Evolutionary conservation across 306 rosid genomes (phyloP).

Genomic region (Trifolium pratense): DNA sequence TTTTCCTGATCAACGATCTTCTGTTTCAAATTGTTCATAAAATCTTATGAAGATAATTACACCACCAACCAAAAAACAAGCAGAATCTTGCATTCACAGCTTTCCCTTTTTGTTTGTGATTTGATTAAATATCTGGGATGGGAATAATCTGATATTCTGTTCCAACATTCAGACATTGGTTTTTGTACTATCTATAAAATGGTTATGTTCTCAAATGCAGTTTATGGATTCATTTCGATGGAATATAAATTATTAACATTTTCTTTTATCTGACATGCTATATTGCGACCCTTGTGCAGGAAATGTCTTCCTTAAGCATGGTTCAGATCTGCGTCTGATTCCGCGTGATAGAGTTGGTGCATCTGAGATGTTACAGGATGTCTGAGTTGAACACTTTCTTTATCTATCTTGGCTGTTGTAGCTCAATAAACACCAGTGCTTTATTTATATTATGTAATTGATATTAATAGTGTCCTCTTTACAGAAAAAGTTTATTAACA

Average conservation of each 20-base stretch:
- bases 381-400: not conserved
- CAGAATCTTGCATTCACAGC: no score
- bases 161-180: constrained; percentile 12
- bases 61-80: no score
- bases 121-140: not conserved
- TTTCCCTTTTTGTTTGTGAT: not conserved
- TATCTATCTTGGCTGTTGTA: constrained; percentile 4
- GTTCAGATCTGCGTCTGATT: constrained; percentile 50
- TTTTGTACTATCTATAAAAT: not conserved
- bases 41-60: no score
- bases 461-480: not conserved
- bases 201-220: not conserved
- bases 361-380: constrained; percentile 30
- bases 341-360: constrained; percentile 56
- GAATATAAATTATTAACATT: not conserved
- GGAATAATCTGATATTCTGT: not conserved
- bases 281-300: constrained; percentile 28
- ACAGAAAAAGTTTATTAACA: not conserved
- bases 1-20: no score
- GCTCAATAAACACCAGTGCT: not conserved
- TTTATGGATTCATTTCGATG: constrained; percentile 11
- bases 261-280: constrained; percentile 1
- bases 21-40: no score
- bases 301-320: constrained; percentile 56
- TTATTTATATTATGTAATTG: constrained; percentile 17